A percentile compares a stretch with the other conserved stretches of the same genome.
These are phyloP conservation scores for Strobilomyces echinocephalus DNA, from an alignment of 768 basidiomycete species.

Conservation along the genomic window DNA sequence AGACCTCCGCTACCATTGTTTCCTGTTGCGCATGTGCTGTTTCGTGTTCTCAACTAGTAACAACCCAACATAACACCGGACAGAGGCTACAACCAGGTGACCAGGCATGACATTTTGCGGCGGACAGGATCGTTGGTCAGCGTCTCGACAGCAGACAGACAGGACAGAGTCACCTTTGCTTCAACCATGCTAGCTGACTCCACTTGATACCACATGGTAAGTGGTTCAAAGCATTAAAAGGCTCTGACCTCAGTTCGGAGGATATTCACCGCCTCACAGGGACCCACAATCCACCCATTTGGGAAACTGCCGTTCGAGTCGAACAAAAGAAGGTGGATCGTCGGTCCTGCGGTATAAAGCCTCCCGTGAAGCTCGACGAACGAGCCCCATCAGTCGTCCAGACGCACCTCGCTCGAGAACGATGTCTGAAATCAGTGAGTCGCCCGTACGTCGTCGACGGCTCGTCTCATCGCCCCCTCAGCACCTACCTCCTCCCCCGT, in stretches of 20 bases:
- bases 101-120: neutral
- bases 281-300: slow-evolving; percentile 4
- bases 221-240: neutral
- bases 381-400: neutral
- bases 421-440: slow-evolving; percentile 5
- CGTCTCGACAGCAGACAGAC: neutral
- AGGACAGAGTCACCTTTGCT: neutral
- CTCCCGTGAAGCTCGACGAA: neutral
- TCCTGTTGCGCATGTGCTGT: neutral
- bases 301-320: neutral
- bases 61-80: neutral
- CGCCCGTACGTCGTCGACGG: neutral
- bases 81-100: neutral
- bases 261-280: neutral
- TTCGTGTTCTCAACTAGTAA: neutral
- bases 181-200: neutral
- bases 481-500: neutral
- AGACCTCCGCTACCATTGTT: neutral
- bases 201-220: neutral
- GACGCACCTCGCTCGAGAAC: neutral
- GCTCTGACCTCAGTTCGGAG: neutral
- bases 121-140: neutral
- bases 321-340: neutral
- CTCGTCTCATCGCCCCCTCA: neutral
- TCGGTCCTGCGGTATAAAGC: neutral